Evolutionary conservation across 2,329 filamentous ascomycete genomes (phyloP).

Genomic region (Achaetomium macrosporum): DNA sequence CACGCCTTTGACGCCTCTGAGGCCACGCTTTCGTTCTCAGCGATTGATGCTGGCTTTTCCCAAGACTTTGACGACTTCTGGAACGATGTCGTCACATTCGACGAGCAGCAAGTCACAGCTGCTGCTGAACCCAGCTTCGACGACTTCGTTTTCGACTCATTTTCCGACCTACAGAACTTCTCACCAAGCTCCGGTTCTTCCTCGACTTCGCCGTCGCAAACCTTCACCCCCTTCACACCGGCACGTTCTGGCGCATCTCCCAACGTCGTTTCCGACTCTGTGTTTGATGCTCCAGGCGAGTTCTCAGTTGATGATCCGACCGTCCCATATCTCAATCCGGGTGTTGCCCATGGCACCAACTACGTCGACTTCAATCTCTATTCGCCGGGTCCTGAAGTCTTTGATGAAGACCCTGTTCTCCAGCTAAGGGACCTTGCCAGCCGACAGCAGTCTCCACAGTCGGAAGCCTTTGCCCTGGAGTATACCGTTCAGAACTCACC

Average conservation of each 20-base stretch:
- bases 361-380: constrained; percentile 53
- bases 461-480: background rate
- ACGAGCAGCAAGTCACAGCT: constrained; percentile 30
- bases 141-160: constrained; percentile 44
- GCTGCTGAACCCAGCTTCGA: constrained; percentile 25
- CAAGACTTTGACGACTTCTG: constrained; percentile 23
- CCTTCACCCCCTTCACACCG: constrained; percentile 24
- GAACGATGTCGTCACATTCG: constrained; percentile 41
- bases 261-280: constrained; percentile 6
- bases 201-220: constrained; percentile 32
- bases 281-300: constrained; percentile 9
- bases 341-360: constrained; percentile 33
- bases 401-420: constrained; percentile 39
- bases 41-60: constrained; percentile 13
- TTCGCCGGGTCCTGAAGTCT: constrained; percentile 43
- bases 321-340: constrained; percentile 39
- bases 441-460: constrained; percentile 15
- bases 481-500: background rate
- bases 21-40: constrained; percentile 13
- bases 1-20: constrained; percentile 18
- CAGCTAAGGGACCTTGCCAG: constrained; percentile 18
- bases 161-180: constrained; percentile 38
- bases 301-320: constrained; percentile 18
- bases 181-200: constrained; percentile 33
- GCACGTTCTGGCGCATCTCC: constrained; percentile 15